A percentile compares a stretch with the other conserved stretches of the same genome.
Conservation (phyloP, 345 rosid genomes). For the Salix exigua region DNA sequence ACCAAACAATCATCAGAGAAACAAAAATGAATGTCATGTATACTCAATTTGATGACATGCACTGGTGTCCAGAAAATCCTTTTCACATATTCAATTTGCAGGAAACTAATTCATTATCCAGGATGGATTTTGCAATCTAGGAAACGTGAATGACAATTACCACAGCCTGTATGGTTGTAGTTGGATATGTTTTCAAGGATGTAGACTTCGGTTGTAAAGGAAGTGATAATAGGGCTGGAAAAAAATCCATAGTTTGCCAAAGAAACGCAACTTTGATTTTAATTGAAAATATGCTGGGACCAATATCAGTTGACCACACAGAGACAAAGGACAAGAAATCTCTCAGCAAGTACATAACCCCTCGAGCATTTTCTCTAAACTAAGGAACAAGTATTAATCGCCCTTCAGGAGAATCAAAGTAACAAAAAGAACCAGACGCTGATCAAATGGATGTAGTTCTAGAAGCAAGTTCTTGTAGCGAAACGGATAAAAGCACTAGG, state of each 20-base stretch:
- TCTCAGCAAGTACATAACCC: neutral
- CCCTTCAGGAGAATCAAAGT: neutral
- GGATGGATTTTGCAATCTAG: neutral
- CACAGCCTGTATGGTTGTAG: neutral
- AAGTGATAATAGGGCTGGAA: neutral
- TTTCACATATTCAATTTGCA: neutral
- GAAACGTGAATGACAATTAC: neutral
- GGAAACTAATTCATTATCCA: neutral
- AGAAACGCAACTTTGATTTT: neutral
- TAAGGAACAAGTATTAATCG: neutral
- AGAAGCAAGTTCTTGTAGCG: neutral
- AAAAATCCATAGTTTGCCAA: neutral
- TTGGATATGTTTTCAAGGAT: neutral
- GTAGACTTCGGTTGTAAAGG: neutral
- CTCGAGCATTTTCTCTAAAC: neutral
- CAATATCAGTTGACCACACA: neutral
- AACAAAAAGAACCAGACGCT: neutral
- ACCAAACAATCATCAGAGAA: neutral
- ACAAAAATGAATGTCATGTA: too few relatives aligned
- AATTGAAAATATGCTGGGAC: neutral
- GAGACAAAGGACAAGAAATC: neutral
- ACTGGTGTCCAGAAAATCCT: neutral
- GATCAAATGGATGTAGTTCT: neutral
- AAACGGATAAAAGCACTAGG: neutral
- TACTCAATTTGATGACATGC: neutral